Conservation (phyloP, 78 protist species). For the Planoprotostelium fungivorum region DNA sequence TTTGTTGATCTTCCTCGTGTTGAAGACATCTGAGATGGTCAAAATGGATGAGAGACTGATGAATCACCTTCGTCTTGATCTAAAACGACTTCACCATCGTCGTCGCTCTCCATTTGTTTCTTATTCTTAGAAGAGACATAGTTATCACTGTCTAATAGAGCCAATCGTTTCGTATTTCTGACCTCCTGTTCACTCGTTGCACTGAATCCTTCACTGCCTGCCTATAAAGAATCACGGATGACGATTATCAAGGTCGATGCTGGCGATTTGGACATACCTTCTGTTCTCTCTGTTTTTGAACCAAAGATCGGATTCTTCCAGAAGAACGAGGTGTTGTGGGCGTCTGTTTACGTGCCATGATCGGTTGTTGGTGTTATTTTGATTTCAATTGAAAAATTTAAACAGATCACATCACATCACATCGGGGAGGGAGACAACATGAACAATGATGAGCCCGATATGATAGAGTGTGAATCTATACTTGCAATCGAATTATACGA, state of each 20-base stretch:
- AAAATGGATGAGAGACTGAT: not conserved
- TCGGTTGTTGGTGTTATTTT: no score
- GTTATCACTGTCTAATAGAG: not conserved
- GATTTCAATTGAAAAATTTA: no score
- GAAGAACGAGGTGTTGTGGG: not conserved
- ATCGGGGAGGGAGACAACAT: no score
- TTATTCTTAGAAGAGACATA: not conserved
- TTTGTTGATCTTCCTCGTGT: not conserved
- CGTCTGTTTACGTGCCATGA: not conserved
- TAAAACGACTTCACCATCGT: not conserved
- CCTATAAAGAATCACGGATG: no score
- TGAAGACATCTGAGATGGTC: not conserved
- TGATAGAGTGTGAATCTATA: no score
- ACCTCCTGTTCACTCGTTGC: not conserved
- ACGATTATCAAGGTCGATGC: no score
- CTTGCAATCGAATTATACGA: no score
- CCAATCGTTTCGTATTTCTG: not conserved
- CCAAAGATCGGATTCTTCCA: not conserved
- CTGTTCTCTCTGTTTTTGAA: not conserved
- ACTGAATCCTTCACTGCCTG: not conserved
- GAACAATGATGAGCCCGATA: no score
- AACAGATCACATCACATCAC: no score
- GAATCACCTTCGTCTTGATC: not conserved
- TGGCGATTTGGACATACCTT: not conserved
- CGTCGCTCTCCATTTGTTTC: not conserved